phyloP scores from a whole-genome alignment of 176 grass and related monocot genomes.

The Triticum turgidum region DNA sequence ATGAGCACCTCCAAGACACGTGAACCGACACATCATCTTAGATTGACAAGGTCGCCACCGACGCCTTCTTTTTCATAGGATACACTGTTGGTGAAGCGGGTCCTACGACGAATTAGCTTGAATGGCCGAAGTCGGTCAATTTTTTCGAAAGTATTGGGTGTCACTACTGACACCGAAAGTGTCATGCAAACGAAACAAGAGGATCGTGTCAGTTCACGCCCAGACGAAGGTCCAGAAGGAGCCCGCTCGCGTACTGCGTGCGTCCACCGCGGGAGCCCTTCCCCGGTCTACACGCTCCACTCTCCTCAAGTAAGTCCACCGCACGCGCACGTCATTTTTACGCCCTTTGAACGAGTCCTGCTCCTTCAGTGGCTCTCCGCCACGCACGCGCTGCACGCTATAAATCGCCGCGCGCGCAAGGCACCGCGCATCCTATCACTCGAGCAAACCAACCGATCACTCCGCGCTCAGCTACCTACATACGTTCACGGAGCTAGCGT shows the following conservation, averaged over 20 bases:
- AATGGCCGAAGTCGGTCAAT: background rate
- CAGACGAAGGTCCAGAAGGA: background rate
- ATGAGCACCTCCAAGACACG: too few species aligned
- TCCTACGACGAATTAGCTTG: too few species aligned
- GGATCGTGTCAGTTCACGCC: background rate
- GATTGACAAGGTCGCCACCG: too few species aligned
- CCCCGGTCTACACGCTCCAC: background rate
- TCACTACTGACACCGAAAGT: background rate
- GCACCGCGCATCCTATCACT: background rate
- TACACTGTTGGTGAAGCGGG: too few species aligned
- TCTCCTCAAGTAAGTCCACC: background rate
- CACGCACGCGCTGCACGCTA: background rate
- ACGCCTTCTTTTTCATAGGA: too few species aligned
- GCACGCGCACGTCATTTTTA: background rate
- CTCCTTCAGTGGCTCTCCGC: background rate
- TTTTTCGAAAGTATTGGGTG: background rate
- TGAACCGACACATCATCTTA: too few species aligned
- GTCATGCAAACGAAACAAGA: background rate
- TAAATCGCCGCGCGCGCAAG: background rate
- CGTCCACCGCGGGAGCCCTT: background rate
- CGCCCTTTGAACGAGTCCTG: conserved; percentile 4
- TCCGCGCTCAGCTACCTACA: background rate
- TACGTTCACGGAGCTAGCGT: background rate
- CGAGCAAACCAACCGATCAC: background rate
- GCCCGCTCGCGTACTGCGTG: background rate